A percentile compares a stretch with the other conserved stretches of the same genome.
Conservation (phyloP, 768 basidiomycete species). For the Tricholoma sp. region DNA sequence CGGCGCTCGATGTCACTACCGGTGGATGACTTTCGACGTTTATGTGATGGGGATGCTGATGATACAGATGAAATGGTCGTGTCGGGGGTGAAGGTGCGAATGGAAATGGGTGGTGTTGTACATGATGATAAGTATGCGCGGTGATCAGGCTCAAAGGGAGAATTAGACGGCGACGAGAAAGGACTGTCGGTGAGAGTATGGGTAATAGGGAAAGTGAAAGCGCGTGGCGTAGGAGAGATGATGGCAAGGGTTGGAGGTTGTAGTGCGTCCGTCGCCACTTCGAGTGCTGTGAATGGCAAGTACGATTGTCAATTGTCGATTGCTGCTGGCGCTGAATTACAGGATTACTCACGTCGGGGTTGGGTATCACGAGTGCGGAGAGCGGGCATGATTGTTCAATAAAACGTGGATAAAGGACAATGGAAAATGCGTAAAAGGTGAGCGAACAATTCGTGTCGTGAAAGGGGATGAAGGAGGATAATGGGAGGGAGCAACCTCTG, state of each 20-base stretch:
- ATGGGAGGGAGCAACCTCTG: conserved; percentile 26
- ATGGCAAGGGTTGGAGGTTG: conserved; percentile 52
- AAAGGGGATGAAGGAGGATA: conserved; percentile 20
- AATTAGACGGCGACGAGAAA: conserved; percentile 59
- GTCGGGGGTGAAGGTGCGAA: conserved; percentile 39
- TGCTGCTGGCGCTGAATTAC: neutral
- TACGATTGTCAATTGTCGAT: conserved; percentile 7
- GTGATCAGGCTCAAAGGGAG: conserved; percentile 73
- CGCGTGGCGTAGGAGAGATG: conserved; percentile 67
- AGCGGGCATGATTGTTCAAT: conserved; percentile 61
- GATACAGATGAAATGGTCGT: conserved; percentile 35
- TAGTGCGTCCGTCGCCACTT: conserved; percentile 65
- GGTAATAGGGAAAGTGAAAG: conserved; percentile 60
- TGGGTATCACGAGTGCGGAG: conserved; percentile 75
- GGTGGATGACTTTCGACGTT: conserved; percentile 50
- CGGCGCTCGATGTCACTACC: conserved; percentile 47
- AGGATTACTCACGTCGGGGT: conserved; percentile 35
- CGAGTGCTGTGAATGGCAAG: conserved; percentile 52
- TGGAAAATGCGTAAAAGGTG: conserved; percentile 10
- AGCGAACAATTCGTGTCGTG: conserved; percentile 19
- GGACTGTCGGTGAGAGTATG: conserved; percentile 64
- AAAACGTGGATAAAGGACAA: conserved; percentile 22
- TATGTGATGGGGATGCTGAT: conserved; percentile 34
- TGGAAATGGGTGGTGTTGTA: conserved; percentile 27
- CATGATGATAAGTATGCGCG: conserved; percentile 45